These are phyloP conservation scores for Mytilinidion resinicola DNA, from an alignment of 495 filamentous ascomycete species.

Conservation along the genomic window DNA sequence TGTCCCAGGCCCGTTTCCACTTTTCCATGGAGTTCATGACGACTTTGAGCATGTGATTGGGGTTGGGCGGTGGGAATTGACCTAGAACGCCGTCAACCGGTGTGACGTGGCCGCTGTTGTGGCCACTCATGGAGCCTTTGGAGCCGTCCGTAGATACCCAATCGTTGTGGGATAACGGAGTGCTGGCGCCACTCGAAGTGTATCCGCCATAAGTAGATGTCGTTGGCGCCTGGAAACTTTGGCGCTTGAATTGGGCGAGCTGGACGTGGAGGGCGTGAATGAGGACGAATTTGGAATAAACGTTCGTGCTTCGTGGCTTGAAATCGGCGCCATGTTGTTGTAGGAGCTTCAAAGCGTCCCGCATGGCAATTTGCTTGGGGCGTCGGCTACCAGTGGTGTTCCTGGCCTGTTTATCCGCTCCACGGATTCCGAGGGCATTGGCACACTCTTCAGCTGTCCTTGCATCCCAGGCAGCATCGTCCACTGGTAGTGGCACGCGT, in stretches of 20 bases:
- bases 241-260: slow-evolving; percentile 18
- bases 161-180: slow-evolving; percentile 45
- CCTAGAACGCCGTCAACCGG: slow-evolving; percentile 36
- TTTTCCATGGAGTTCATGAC: slow-evolving; percentile 49
- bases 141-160: slow-evolving; percentile 38
- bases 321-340: slow-evolving; percentile 44
- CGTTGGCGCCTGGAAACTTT: slow-evolving; percentile 5
- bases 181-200: slow-evolving; percentile 37
- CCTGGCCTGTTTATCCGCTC: slow-evolving; percentile 38
- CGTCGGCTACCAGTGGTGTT: slow-evolving; percentile 54
- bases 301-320: slow-evolving; percentile 52
- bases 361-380: slow-evolving; percentile 53
- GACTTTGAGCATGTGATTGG: slow-evolving; percentile 35
- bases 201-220: slow-evolving; percentile 7
- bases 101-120: slow-evolving; percentile 46
- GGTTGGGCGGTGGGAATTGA: slow-evolving; percentile 28
- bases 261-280: slow-evolving; percentile 52
- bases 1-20: slow-evolving; percentile 61
- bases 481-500: slow-evolving; percentile 53
- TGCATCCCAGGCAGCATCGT: slow-evolving; percentile 64
- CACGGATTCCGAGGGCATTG: slow-evolving; percentile 52
- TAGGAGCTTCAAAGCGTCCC: slow-evolving; percentile 48
- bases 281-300: slow-evolving; percentile 63
- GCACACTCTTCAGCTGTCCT: slow-evolving; percentile 49
- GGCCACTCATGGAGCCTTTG: slow-evolving; percentile 33